These are phyloP conservation scores for Fomitopsis betulina DNA, from an alignment of 1,284 basidiomycete species.

Conservation along the genomic window DNA sequence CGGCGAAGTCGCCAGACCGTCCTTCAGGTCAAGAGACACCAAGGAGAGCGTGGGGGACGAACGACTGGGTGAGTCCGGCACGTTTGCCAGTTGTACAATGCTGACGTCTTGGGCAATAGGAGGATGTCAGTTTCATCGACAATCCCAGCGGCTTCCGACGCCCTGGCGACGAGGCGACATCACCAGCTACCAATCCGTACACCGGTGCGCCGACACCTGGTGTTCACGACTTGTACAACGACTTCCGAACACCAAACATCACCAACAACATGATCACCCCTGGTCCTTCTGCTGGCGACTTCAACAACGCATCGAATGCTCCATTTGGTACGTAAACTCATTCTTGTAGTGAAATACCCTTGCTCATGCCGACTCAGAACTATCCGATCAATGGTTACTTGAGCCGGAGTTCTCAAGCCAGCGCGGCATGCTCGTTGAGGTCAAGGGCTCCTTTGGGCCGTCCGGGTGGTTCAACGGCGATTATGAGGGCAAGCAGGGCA, in stretches of 20 bases:
- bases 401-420: slow-evolving; percentile 35
- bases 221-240: slow-evolving; percentile 18
- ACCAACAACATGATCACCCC: slow-evolving; percentile 6
- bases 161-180: not conserved
- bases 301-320: slow-evolving; percentile 6
- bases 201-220: slow-evolving; percentile 41
- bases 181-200: slow-evolving; percentile 11
- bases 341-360: not conserved
- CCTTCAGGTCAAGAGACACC: not conserved
- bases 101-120: not conserved
- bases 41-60: not conserved
- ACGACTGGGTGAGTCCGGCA: not conserved
- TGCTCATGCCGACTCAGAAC: slow-evolving; percentile 16
- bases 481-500: slow-evolving; percentile 46
- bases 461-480: slow-evolving; percentile 48
- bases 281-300: slow-evolving; percentile 6
- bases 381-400: slow-evolving; percentile 39
- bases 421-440: slow-evolving; percentile 43
- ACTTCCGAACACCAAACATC: slow-evolving; percentile 25
- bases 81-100: not conserved
- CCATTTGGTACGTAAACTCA: slow-evolving; percentile 3
- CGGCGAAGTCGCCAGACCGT: not conserved
- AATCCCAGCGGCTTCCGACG: not conserved
- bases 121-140: not conserved
- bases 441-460: slow-evolving; percentile 41